Conservation (phyloP, 169 alveolate species). For the Plasmodium gaboni region DNA sequence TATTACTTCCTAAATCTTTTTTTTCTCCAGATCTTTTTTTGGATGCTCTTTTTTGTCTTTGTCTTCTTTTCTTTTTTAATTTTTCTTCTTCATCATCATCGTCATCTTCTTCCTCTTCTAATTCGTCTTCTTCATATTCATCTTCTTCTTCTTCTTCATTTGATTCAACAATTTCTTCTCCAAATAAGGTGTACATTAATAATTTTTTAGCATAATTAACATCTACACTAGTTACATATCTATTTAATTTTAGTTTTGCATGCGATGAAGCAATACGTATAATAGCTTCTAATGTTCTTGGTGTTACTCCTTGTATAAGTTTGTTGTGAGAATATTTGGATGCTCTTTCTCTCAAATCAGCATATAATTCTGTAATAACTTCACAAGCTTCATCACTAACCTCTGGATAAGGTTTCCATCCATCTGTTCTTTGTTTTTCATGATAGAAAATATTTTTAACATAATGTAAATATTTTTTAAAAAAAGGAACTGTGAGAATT, state of each 20-base stretch:
- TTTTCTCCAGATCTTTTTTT: slow-evolving; percentile 45
- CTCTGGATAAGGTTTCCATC: slow-evolving; percentile 88
- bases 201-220: slow-evolving; percentile 86
- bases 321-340: slow-evolving; percentile 77
- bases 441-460: slow-evolving; percentile 82
- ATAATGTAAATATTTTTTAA: slow-evolving; percentile 84
- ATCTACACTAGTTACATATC: slow-evolving; percentile 86
- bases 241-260: slow-evolving; percentile 88
- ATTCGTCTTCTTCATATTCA: slow-evolving; percentile 26
- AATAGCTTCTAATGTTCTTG: slow-evolving; percentile 92
- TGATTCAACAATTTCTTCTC: slow-evolving; percentile 78
- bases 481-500: slow-evolving; percentile 80
- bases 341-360: slow-evolving; percentile 84
- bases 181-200: slow-evolving; percentile 87
- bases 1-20: slow-evolving; percentile 23
- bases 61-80: slow-evolving; percentile 4
- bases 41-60: slow-evolving; percentile 9
- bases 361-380: slow-evolving; percentile 83
- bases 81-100: slow-evolving; percentile 35
- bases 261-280: slow-evolving; percentile 92
- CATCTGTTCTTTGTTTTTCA: slow-evolving; percentile 83
- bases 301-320: slow-evolving; percentile 84
- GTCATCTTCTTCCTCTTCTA: slow-evolving; percentile 26
- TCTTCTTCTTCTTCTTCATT: slow-evolving; percentile 66
- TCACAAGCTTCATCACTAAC: slow-evolving; percentile 87